Conservation (phyloP, 2,329 filamentous ascomycete species). For the Hypoxylon sp. region DNA sequence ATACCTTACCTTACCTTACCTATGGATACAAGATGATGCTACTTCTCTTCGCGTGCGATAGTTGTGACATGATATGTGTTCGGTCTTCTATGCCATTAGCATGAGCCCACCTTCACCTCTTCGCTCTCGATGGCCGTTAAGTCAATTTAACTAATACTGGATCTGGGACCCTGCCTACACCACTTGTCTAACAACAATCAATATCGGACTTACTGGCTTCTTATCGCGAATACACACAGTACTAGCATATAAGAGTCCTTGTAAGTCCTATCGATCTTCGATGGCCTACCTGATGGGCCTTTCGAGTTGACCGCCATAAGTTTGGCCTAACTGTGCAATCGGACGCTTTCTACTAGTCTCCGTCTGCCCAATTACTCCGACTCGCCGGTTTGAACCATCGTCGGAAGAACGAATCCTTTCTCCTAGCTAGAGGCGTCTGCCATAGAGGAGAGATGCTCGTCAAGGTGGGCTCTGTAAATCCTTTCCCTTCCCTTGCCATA, state of each 20-base stretch:
- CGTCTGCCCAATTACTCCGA: not conserved
- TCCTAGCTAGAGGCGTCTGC: not conserved
- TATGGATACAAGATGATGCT: not conserved
- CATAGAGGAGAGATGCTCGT: not conserved
- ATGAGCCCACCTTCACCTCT: not conserved
- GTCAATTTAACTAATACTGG: not conserved
- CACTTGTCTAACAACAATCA: not conserved
- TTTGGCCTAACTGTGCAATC: not conserved
- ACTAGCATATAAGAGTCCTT: not conserved
- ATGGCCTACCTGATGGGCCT: no score
- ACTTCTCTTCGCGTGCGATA: not conserved
- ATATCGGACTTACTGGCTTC: not conserved
- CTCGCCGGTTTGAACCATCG: not conserved
- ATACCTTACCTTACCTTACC: not conserved
- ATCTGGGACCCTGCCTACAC: not conserved
- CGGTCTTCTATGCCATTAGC: not conserved
- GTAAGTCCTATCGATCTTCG: no score
- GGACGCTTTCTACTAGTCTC: no score
- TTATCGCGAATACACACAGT: not conserved
- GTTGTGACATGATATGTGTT: not conserved
- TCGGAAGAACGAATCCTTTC: not conserved
- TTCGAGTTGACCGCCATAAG: no score
- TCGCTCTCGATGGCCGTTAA: not conserved
- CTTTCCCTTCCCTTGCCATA: no score
- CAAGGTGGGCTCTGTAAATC: not conserved